A percentile compares a stretch with the other conserved stretches of the same genome.
Evolutionary conservation across 768 basidiomycete species (phyloP).

Genomic region (Mycena kentingensis): DNA sequence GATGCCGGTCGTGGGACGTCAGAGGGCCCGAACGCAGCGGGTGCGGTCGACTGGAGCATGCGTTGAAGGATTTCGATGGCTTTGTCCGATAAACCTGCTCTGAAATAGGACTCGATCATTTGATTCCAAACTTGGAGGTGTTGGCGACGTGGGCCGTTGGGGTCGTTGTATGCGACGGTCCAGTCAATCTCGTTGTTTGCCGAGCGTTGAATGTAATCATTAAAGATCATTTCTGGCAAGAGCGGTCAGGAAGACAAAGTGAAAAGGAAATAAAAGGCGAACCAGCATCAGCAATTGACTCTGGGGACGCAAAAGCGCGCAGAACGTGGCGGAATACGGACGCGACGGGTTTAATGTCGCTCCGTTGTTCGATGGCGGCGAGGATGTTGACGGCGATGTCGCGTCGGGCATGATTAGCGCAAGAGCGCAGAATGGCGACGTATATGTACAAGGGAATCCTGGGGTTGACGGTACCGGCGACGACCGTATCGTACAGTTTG

Average conservation of each 20-base stretch:
- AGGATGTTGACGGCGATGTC: conserved; percentile 67
- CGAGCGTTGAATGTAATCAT: conserved; percentile 53
- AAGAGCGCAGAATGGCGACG: conserved; percentile 59
- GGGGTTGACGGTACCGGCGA: conserved; percentile 35
- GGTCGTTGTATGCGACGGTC: conserved; percentile 23
- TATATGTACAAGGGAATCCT: conserved; percentile 45
- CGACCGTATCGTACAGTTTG: conserved; percentile 67
- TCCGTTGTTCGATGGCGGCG: conserved; percentile 55
- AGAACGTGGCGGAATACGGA: conserved; percentile 58
- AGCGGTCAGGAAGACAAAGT: neutral
- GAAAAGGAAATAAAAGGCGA: neutral
- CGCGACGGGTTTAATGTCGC: conserved; percentile 35
- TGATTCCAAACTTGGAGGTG: conserved; percentile 66
- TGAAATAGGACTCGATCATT: conserved; percentile 78
- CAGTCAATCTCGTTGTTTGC: conserved; percentile 40
- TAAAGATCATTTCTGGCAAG: conserved; percentile 58
- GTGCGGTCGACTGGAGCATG: conserved; percentile 60
- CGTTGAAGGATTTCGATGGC: conserved; percentile 67
- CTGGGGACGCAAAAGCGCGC: conserved; percentile 53
- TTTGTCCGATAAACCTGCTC: conserved; percentile 57
- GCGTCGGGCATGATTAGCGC: conserved; percentile 56
- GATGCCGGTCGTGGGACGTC: conserved; percentile 60
- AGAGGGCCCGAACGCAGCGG: conserved; percentile 34
- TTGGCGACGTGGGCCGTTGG: conserved; percentile 30
- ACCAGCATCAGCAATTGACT: conserved; percentile 45